Percentiles rank a stretch among this genome's conserved stretches.
Evolutionary conservation across 164 flowering plant genomes (phyloP).

Genomic region (Umbilicus rupestris): DNA sequence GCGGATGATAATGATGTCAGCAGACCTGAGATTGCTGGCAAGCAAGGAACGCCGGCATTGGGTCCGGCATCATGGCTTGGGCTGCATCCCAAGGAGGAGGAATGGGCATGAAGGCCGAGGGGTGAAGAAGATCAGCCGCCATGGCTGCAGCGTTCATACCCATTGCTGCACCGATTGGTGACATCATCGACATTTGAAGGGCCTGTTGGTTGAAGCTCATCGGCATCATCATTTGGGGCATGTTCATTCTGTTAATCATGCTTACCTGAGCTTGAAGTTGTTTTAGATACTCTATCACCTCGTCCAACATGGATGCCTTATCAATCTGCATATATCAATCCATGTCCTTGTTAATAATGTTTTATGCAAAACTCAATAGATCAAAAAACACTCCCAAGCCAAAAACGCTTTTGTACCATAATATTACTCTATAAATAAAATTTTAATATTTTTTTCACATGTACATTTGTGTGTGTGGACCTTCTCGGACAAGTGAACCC

Average conservation of each 20-base stretch:
- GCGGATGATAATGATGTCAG: too few species aligned
- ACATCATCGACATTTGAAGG: conserved; percentile 75
- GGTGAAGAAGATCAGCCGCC: too few species aligned
- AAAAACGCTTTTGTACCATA: too few species aligned
- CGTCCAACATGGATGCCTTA: conserved; percentile 86
- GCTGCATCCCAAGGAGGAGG: conserved; percentile 44
- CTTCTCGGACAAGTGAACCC: too few species aligned
- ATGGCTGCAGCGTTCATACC: too few species aligned
- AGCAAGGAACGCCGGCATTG: conserved; percentile 42
- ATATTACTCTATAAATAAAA: too few species aligned
- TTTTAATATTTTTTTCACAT: too few species aligned
- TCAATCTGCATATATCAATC: conserved; percentile 42
- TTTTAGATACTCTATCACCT: conserved; percentile 80
- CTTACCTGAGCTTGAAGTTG: conserved; percentile 72
- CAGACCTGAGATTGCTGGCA: conserved; percentile 57
- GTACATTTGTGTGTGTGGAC: too few species aligned
- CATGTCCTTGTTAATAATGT: too few species aligned
- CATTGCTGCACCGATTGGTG: conserved; percentile 41
- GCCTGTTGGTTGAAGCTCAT: conserved; percentile 43
- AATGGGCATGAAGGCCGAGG: conserved; percentile 32
- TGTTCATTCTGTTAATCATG: conserved; percentile 54
- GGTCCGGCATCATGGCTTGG: conserved; percentile 31
- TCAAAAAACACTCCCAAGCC: too few species aligned
- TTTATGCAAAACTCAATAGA: too few species aligned
- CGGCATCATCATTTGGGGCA: conserved; percentile 55